Evolutionary conservation across 2,329 filamentous ascomycete genomes (phyloP).

Genomic region (Aspergillus hortae): DNA sequence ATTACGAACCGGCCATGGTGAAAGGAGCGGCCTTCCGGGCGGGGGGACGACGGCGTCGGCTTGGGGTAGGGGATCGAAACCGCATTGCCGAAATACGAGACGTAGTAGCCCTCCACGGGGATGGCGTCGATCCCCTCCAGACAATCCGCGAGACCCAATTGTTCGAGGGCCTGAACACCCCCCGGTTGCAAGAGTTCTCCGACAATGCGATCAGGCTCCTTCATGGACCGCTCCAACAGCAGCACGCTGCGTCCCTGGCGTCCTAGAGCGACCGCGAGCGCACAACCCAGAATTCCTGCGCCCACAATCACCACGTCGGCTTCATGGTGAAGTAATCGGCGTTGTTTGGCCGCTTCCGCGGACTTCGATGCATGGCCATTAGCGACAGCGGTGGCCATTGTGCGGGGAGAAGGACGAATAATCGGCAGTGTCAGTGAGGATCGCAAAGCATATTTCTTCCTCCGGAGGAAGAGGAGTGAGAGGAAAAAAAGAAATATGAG

Average conservation of each 20-base stretch:
- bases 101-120: slow-evolving; percentile 78
- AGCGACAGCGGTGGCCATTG: slow-evolving; percentile 21
- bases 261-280: slow-evolving; percentile 77
- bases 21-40: slow-evolving; percentile 74
- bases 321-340: slow-evolving; percentile 56
- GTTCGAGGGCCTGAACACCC: slow-evolving; percentile 74
- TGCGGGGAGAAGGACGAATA: slow-evolving; percentile 12
- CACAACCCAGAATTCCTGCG: slow-evolving; percentile 85
- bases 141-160: slow-evolving; percentile 76
- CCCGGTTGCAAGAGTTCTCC: slow-evolving; percentile 94
- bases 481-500: not conserved
- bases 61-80: slow-evolving; percentile 77
- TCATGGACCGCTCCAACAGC: slow-evolving; percentile 81
- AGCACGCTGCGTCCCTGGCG: slow-evolving; percentile 89
- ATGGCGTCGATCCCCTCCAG: slow-evolving; percentile 86
- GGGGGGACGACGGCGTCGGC: slow-evolving; percentile 46
- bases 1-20: slow-evolving; percentile 93
- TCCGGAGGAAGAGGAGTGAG: not conserved
- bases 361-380: slow-evolving; percentile 24
- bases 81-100: slow-evolving; percentile 72
- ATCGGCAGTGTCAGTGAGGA: slow-evolving; percentile 9
- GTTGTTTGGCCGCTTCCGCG: slow-evolving; percentile 36
- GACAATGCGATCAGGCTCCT: slow-evolving; percentile 92
- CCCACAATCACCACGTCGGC: slow-evolving; percentile 88
- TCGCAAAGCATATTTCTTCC: slow-evolving; percentile 21